Conservation (phyloP, 805 yeast genomes). For the Hanseniaspora pseudoguilliermondii region DNA sequence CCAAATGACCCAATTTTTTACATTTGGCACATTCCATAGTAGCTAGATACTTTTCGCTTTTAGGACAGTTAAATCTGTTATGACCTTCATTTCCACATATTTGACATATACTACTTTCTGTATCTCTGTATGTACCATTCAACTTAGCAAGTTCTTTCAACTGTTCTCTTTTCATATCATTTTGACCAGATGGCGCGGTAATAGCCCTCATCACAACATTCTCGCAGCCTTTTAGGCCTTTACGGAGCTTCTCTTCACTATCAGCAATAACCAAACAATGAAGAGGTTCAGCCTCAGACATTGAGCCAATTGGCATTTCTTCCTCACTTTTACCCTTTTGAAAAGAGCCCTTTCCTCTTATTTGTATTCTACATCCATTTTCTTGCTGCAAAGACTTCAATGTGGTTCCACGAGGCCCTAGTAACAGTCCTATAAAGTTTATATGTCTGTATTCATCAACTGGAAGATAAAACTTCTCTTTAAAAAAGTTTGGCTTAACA, state of each 20-base stretch:
- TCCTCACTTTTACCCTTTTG: slow-evolving; percentile 68
- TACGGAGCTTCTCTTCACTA: slow-evolving; percentile 57
- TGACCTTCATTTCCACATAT: slow-evolving; percentile 59
- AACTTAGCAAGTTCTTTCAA: slow-evolving; percentile 81
- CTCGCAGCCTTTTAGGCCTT: slow-evolving; percentile 63
- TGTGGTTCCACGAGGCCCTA: slow-evolving; percentile 95
- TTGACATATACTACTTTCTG: slow-evolving; percentile 51
- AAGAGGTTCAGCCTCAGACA: slow-evolving; percentile 62
- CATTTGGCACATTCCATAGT: slow-evolving; percentile 61
- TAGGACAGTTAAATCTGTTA: slow-evolving; percentile 52
- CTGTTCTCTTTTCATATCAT: slow-evolving; percentile 81
- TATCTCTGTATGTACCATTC: slow-evolving; percentile 83
- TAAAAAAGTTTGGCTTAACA: slow-evolving; percentile 53
- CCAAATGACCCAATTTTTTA: slow-evolving; percentile 75
- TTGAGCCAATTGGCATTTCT: slow-evolving; percentile 36
- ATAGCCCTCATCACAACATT: slow-evolving; percentile 72
- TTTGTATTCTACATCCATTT: slow-evolving; percentile 80
- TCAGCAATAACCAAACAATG: slow-evolving; percentile 84
- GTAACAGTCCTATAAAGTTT: slow-evolving; percentile 76
- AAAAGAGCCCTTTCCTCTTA: slow-evolving; percentile 91
- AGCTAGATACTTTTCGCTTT: slow-evolving; percentile 36
- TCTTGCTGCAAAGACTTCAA: slow-evolving; percentile 65
- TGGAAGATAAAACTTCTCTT: slow-evolving; percentile 77
- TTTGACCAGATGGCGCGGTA: slow-evolving; percentile 82
- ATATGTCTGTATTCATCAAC: slow-evolving; percentile 78